A percentile compares a stretch with the other conserved stretches of the same genome.
Conservation (phyloP, 2,329 filamentous ascomycete species). For the Fusarium hostae region DNA sequence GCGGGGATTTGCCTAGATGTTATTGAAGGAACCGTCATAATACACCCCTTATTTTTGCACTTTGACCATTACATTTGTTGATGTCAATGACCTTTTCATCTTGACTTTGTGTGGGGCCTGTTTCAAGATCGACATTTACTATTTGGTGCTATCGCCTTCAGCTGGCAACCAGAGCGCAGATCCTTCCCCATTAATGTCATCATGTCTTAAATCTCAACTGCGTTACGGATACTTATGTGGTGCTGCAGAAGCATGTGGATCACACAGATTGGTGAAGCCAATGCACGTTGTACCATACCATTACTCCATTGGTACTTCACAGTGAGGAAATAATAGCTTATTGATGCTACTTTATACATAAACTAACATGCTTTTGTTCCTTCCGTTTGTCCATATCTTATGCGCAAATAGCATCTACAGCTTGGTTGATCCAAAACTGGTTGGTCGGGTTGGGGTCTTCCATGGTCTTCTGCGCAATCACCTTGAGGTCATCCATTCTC, state of each 20-base stretch:
- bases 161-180: not conserved
- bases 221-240: too few species aligned
- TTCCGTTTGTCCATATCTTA: not conserved
- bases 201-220: not conserved
- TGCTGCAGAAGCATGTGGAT: fast-evolving
- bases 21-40: too few species aligned
- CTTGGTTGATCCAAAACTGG: slow-evolving; percentile 1
- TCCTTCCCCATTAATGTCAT: too few species aligned
- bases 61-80: fast-evolving
- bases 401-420: slow-evolving; percentile 8
- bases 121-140: not conserved
- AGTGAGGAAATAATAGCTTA: fast-evolving
- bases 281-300: fast-evolving
- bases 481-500: slow-evolving; percentile 1
- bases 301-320: not conserved
- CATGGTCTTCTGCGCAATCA: not conserved
- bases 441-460: not conserved
- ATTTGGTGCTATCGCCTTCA: not conserved
- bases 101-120: too few species aligned
- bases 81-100: too few species aligned
- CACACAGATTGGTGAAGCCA: fast-evolving
- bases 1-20: too few species aligned
- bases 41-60: not conserved
- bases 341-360: fast-evolving
- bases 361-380: fast-evolving